Percentiles rank a stretch among this genome's conserved stretches.
Evolutionary conservation across 2,329 filamentous ascomycete genomes (phyloP).

Genomic region (Fusarium papillatum): DNA sequence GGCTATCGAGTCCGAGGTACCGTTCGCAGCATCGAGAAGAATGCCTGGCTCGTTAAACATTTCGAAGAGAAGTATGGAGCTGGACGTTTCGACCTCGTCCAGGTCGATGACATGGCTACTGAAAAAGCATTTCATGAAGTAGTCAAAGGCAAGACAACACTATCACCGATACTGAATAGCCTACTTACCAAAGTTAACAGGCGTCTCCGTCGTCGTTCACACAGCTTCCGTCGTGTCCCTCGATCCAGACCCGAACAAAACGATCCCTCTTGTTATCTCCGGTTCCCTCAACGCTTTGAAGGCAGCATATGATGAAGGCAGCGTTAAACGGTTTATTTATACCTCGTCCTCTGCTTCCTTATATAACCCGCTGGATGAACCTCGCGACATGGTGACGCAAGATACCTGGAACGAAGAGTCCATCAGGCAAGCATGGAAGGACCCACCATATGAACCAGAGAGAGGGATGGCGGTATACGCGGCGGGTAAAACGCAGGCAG

Average conservation of each 20-base stretch:
- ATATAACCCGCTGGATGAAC: not conserved
- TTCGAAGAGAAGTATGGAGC: conserved; percentile 48
- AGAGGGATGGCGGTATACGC: conserved; percentile 46
- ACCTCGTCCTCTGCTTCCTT: conserved; percentile 33
- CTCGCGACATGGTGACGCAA: not conserved
- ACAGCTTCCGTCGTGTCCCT: conserved; percentile 52
- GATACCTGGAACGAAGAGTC: conserved; percentile 50
- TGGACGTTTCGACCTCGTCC: conserved; percentile 48
- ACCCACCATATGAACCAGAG: conserved; percentile 47
- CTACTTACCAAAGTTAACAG: conserved; percentile 7
- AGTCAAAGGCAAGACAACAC: conserved; percentile 33
- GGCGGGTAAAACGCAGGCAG: conserved; percentile 51
- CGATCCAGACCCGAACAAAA: conserved; percentile 52
- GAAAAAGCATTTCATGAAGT: conserved; percentile 41
- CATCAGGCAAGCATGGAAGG: conserved; percentile 49
- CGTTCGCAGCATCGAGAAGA: conserved; percentile 49
- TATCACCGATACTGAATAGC: not conserved
- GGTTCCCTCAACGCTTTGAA: conserved; percentile 49
- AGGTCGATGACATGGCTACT: conserved; percentile 49
- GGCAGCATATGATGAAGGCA: conserved; percentile 49
- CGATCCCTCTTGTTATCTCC: conserved; percentile 51
- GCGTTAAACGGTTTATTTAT: conserved; percentile 55
- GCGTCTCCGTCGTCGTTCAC: conserved; percentile 51
- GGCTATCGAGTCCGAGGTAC: conserved; percentile 59
- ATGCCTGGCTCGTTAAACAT: conserved; percentile 43